Conservation (phyloP, 2,329 filamentous ascomycete genomes). For the Hypocrella siamensis region DNA sequence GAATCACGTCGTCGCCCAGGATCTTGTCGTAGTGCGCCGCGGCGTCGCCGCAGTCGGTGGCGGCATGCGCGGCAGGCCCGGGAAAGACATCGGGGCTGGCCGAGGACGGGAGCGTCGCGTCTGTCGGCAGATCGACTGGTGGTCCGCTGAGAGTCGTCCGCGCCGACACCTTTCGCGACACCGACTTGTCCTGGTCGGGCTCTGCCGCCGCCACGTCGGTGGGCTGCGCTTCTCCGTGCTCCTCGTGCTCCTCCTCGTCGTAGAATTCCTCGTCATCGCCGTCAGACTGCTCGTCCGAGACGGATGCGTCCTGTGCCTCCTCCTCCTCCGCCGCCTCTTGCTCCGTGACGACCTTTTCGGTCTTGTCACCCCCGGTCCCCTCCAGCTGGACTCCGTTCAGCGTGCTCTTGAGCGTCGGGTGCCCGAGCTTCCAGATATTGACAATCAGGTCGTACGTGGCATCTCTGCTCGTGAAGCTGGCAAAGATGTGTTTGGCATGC, state of each 20-base stretch:
- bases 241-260: slow-evolving; percentile 64
- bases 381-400: slow-evolving; percentile 77
- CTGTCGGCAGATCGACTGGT: slow-evolving; percentile 26
- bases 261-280: slow-evolving; percentile 63
- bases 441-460: slow-evolving; percentile 94
- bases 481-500: slow-evolving; percentile 90
- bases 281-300: slow-evolving; percentile 46
- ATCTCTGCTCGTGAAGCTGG: slow-evolving; percentile 85
- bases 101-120: slow-evolving; percentile 23
- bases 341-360: slow-evolving; percentile 57
- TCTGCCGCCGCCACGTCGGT: slow-evolving; percentile 23
- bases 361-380: slow-evolving; percentile 75
- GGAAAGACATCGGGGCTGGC: slow-evolving; percentile 52
- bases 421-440: slow-evolving; percentile 95
- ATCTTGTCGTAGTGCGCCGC: slow-evolving; percentile 71
- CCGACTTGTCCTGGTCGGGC: slow-evolving; percentile 44
- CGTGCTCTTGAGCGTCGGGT: slow-evolving; percentile 81
- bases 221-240: slow-evolving; percentile 45
- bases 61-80: slow-evolving; percentile 63
- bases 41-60: slow-evolving; percentile 73
- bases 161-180: slow-evolving; percentile 59
- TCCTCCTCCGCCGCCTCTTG: slow-evolving; percentile 14
- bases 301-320: slow-evolving; percentile 36
- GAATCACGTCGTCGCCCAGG: slow-evolving; percentile 71
- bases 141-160: slow-evolving; percentile 24